Evolutionary conservation across 306 rosid genomes (phyloP).

Genomic region (Arachis stenosperma): DNA sequence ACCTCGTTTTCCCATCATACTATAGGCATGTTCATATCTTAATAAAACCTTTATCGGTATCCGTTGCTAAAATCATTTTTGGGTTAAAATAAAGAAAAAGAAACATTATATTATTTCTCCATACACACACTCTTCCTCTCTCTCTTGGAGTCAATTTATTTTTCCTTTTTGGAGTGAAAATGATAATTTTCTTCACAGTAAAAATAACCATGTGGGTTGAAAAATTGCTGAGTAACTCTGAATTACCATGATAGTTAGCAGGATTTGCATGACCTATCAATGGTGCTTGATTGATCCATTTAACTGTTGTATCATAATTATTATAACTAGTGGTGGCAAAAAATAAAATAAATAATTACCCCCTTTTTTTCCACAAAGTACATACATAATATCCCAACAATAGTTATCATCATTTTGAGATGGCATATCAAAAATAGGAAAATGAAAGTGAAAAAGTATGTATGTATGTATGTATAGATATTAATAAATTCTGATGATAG

Average conservation of each 20-base stretch:
- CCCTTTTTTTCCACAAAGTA: background rate
- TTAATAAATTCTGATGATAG: background rate
- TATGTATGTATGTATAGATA: background rate
- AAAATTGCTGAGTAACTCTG: constrained; percentile 35
- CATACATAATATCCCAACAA: constrained; percentile 6
- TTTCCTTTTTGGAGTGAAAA: background rate
- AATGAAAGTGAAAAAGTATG: background rate
- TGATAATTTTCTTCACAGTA: constrained; percentile 8
- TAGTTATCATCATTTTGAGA: constrained; percentile 37
- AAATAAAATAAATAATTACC: background rate
- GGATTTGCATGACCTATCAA: constrained; percentile 53
- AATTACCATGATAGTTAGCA: constrained; percentile 46
- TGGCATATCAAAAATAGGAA: constrained; percentile 39
- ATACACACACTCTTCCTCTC: too few relatives aligned
- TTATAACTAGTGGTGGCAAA: constrained; percentile 20
- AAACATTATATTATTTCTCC: too few relatives aligned
- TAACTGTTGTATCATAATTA: constrained; percentile 53
- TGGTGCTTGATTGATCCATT: constrained; percentile 48
- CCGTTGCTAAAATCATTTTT: constrained; percentile 14
- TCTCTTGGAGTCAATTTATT: background rate
- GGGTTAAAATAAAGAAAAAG: background rate
- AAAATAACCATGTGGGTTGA: constrained; percentile 33
- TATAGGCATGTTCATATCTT: constrained; percentile 34
- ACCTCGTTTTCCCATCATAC: constrained; percentile 31
- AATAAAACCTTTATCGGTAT: constrained; percentile 23